Percentiles rank a stretch among this genome's conserved stretches.
Evolutionary conservation across 2,329 filamentous ascomycete species (phyloP).

Genomic region (Septoria linicola): DNA sequence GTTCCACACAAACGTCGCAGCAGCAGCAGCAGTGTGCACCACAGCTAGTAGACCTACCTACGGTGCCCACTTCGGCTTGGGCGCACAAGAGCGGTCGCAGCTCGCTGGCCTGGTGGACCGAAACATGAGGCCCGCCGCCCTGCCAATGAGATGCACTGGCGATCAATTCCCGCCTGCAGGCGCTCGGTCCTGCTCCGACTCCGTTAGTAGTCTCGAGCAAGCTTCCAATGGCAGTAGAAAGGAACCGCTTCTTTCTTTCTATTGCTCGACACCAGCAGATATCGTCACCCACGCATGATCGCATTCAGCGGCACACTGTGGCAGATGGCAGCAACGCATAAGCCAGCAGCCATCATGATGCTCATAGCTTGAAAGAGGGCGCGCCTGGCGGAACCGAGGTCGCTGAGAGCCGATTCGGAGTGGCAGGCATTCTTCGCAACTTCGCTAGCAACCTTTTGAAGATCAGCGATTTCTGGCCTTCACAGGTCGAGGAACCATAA

Average conservation of each 20-base stretch:
- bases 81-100: slow-evolving; percentile 17
- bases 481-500: neutral
- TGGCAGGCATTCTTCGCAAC: neutral
- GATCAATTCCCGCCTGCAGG: slow-evolving; percentile 21
- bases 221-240: slow-evolving; percentile 24
- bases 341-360: too few relatives aligned
- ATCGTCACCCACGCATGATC: slow-evolving; percentile 8
- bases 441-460: slow-evolving; percentile 4
- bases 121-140: slow-evolving; percentile 12
- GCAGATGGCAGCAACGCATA: neutral
- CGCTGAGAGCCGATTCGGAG: neutral
- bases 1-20: too few relatives aligned
- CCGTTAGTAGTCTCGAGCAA: slow-evolving; percentile 16
- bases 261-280: slow-evolving; percentile 21
- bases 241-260: slow-evolving; percentile 16
- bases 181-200: slow-evolving; percentile 21
- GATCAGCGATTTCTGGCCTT: slow-evolving; percentile 1
- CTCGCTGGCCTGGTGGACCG: slow-evolving; percentile 16
- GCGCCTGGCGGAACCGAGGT: neutral
- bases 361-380: too few relatives aligned
- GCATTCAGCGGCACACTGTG: neutral
- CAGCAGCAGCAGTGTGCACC: neutral
- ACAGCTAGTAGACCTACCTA: neutral
- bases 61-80: neutral
- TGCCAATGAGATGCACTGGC: slow-evolving; percentile 22